Base-by-base conservation (phyloP, 1,284 basidiomycete genomes). In the Malassezia nana region DNA sequence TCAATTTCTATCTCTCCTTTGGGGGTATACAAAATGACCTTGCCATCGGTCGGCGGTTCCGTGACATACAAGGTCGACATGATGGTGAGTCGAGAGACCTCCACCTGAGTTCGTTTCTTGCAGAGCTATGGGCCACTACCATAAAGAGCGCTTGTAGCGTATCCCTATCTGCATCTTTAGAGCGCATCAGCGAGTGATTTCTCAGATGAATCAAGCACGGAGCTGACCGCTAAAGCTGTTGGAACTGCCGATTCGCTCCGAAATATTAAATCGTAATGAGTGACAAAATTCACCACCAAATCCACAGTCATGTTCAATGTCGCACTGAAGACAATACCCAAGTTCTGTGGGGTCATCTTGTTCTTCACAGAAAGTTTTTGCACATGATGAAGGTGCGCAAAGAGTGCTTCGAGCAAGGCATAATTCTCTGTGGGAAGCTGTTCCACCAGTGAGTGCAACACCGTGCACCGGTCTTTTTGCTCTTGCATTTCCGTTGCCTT, bases 281-380 rank as follows among this genome's bases (percentile, higher is more conserved):
- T 6, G 4, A 49, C n/a, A 1, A 56, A n/a, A 2, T 32, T 16
- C 15, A 35, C 15, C 6, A 56, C 40, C 12, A 56, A 18, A 7
- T 28, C 31, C 2, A 33, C 33, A 8, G 54, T 32, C 30, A 73
- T 72, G 10, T 55, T 60, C 4, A 73, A 57, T 16, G 69, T 71
- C 1, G 69, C 68, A 31, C 67, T 69, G 29, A 72, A 95, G 26
- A 98, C 92, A 59, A 99, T 98, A 18, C 91, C 90, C 25, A 98
- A 89, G 72, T 99, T 99, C 30, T 91, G 83, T 82, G 98, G 85
- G 40, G 87, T 94, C 94, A 99, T 99, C 80, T 94, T 98, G 82
- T 96, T 96, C 56, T 85, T 78, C 40, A 81, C 74, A 15, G 88
- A 82, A 72, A 94, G 89, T 74, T 89, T 84, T 42, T 95, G 89